Conservation (phyloP, 2,329 filamentous ascomycete genomes). For the Diatrype stigma region DNA sequence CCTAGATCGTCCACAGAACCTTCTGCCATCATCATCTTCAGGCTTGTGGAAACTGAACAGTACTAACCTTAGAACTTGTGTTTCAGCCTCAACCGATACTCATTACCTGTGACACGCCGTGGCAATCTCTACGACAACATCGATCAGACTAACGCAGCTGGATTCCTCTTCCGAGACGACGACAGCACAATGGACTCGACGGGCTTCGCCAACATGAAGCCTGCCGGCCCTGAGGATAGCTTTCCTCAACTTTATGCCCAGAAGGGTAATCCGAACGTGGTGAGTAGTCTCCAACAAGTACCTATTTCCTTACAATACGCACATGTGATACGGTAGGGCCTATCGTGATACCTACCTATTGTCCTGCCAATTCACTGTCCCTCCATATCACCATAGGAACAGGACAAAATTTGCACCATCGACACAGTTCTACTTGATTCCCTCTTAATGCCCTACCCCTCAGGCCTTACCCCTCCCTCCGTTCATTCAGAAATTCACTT, state of each 20-base stretch:
- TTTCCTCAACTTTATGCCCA: constrained; percentile 81
- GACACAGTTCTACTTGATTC: no score
- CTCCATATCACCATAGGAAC: no score
- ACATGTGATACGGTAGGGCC: no score
- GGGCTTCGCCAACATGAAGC: constrained; percentile 66
- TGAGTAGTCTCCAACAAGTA: constrained; percentile 30
- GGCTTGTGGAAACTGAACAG: neutral
- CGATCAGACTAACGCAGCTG: constrained; percentile 79
- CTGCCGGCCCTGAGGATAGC: constrained; percentile 67
- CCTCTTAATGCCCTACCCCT: neutral
- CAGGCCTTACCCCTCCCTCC: no score
- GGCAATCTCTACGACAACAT: constrained; percentile 66
- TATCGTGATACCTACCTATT: no score
- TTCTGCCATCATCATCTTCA: neutral
- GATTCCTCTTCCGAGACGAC: constrained; percentile 82
- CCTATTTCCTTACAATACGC: neutral
- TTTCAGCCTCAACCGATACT: constrained; percentile 78
- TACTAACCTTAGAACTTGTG: constrained; percentile 7
- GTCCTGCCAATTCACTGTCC: no score
- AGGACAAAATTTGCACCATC: no score
- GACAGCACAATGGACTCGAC: constrained; percentile 61
- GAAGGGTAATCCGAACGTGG: constrained; percentile 42
- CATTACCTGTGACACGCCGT: constrained; percentile 79
- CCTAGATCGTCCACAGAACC: no score
- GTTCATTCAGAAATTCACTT: no score